Percentiles rank a stretch among this genome's conserved stretches.
These are phyloP conservation scores for Fragilariopsis cylindrus DNA, from an alignment of 108 stramenopile species.

Conservation along the genomic window DNA sequence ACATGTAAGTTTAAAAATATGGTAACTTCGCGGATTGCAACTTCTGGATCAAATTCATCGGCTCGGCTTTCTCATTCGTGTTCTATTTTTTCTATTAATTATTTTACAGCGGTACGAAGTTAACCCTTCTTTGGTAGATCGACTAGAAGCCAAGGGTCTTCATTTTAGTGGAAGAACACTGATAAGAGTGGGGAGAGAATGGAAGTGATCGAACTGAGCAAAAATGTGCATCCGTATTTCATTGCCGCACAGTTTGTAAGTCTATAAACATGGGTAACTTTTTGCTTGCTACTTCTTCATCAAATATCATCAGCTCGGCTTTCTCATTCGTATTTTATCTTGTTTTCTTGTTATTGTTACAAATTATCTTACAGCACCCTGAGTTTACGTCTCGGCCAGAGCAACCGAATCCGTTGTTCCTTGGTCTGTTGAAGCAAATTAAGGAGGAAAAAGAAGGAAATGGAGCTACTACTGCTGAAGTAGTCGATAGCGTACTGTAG, in stretches of 20 bases:
- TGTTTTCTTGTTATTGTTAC: not conserved
- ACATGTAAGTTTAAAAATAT: constrained; percentile 49
- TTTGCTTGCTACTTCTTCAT: not conserved
- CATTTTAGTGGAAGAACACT: constrained; percentile 81
- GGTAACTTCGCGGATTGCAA: not conserved
- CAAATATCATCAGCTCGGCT: not conserved
- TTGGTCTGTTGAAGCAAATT: constrained; percentile 85
- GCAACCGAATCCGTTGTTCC: constrained; percentile 94
- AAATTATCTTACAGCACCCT: constrained; percentile 65
- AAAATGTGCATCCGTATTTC: constrained; percentile 92
- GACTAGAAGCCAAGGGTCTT: constrained; percentile 86
- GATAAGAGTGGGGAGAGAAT: constrained; percentile 91
- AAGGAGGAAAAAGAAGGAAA: constrained; percentile 47
- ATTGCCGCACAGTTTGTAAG: constrained; percentile 90
- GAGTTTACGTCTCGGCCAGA: constrained; percentile 94
- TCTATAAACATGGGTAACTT: not conserved
- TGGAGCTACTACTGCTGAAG: not conserved
- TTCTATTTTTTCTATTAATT: not conserved
- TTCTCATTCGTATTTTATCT: not conserved
- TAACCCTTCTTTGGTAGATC: constrained; percentile 89
- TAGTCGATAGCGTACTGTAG: not conserved
- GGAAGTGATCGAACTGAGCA: constrained; percentile 93
- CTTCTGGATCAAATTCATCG: not conserved
- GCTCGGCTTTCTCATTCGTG: not conserved
- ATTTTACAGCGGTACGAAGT: constrained; percentile 92